These are phyloP conservation scores for Cladorrhinum sp. DNA, from an alignment of 2,329 filamentous ascomycete species.

Conservation along the genomic window DNA sequence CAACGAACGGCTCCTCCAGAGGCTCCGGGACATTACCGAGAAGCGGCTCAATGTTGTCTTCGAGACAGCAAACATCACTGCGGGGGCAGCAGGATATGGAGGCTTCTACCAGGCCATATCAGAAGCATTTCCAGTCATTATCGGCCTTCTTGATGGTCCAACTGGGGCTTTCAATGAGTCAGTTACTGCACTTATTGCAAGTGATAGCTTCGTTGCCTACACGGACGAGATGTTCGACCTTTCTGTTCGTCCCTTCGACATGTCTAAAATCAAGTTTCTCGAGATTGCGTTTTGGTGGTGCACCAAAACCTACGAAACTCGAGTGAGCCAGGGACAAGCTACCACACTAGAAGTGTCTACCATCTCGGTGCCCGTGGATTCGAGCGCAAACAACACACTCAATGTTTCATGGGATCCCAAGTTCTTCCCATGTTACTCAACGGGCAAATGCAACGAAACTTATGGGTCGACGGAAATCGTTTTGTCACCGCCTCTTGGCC, in stretches of 20 bases:
- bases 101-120: constrained; percentile 8
- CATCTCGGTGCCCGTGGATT: neutral
- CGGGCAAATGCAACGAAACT: constrained; percentile 19
- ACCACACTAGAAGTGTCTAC: constrained; percentile 12
- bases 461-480: constrained; percentile 11
- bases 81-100: constrained; percentile 9
- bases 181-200: constrained; percentile 16
- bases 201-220: constrained; percentile 25
- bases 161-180: constrained; percentile 22
- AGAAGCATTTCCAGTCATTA: constrained; percentile 17
- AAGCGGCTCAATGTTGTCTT: constrained; percentile 15
- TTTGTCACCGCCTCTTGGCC: constrained; percentile 13
- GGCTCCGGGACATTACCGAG: constrained; percentile 12
- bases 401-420: constrained; percentile 17
- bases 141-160: constrained; percentile 13
- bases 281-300: constrained; percentile 25
- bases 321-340: constrained; percentile 14
- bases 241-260: constrained; percentile 8
- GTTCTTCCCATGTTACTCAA: constrained; percentile 19
- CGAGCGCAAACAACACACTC: constrained; percentile 4
- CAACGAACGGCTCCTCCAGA: constrained; percentile 12
- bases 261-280: constrained; percentile 21
- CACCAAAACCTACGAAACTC: constrained; percentile 21
- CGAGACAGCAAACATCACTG: constrained; percentile 11
- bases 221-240: constrained; percentile 16